phyloP scores from a whole-genome alignment of 2,329 filamentous ascomycete species.

The Penicillium sp. region DNA sequence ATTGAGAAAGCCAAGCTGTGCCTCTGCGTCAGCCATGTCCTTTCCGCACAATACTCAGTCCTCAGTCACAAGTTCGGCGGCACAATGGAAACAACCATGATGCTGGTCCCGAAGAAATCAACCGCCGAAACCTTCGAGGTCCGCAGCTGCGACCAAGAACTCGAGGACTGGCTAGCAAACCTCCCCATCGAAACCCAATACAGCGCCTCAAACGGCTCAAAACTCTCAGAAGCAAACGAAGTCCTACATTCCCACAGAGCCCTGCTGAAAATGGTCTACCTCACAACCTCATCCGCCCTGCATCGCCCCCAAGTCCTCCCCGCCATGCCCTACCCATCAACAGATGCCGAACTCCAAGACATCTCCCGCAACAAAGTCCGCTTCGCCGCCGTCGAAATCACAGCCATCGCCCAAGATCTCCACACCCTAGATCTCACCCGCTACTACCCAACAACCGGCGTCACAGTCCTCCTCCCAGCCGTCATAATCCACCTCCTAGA shows the following conservation, averaged over 20 bases:
- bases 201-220: conserved; percentile 62
- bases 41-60: conserved; percentile 90
- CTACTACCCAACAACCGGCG: conserved; percentile 83
- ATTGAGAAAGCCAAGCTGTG: conserved; percentile 90
- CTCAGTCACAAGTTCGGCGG: conserved; percentile 74
- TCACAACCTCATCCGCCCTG: conserved; percentile 85
- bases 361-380: conserved; percentile 80
- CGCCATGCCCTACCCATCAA: conserved; percentile 59
- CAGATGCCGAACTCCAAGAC: conserved; percentile 72
- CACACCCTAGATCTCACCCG: conserved; percentile 71
- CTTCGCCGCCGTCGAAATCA: conserved; percentile 81
- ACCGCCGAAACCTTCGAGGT: conserved; percentile 81
- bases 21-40: conserved; percentile 83
- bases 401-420: conserved; percentile 76
- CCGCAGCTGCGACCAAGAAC: conserved; percentile 73
- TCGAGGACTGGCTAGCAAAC: conserved; percentile 74
- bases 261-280: conserved; percentile 91
- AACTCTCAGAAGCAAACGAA: conserved; percentile 48
- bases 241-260: conserved; percentile 71
- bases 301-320: conserved; percentile 90
- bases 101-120: conserved; percentile 86
- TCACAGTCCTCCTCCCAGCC: conserved; percentile 85
- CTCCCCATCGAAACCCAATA: conserved; percentile 74
- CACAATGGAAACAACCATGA: conserved; percentile 77
- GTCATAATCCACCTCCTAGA: conserved; percentile 93